These are phyloP conservation scores for Epichloe baconii DNA, from an alignment of 2,329 filamentous ascomycete species.

Conservation along the genomic window DNA sequence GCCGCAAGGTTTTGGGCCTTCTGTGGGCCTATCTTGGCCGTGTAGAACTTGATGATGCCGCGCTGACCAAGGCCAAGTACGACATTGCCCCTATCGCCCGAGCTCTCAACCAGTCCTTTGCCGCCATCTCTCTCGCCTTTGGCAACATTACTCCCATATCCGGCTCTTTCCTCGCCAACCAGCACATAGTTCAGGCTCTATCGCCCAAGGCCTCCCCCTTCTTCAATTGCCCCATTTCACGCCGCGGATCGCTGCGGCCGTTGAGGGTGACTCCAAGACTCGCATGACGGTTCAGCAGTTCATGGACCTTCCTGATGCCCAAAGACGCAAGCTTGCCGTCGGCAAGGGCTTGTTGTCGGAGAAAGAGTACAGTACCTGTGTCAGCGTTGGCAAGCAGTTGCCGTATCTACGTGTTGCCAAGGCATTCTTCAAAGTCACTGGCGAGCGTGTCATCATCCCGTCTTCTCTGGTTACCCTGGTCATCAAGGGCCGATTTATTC, in stretches of 20 bases:
- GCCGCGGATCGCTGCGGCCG: constrained; percentile 46
- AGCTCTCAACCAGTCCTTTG: constrained; percentile 73
- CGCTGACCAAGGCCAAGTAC: constrained; percentile 74
- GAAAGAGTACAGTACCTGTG: constrained; percentile 61
- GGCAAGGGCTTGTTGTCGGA: constrained; percentile 59
- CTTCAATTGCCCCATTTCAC: constrained; percentile 86
- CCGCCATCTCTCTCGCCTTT: constrained; percentile 76
- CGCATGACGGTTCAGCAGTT: constrained; percentile 76
- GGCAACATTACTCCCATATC: constrained; percentile 72
- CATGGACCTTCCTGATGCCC: constrained; percentile 67
- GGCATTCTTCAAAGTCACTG: constrained; percentile 96
- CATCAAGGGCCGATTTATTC: constrained; percentile 87
- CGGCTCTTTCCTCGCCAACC: constrained; percentile 67
- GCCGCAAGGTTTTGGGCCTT: constrained; percentile 76
- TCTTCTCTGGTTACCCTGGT: constrained; percentile 88
- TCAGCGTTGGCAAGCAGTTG: constrained; percentile 69
- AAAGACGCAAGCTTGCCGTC: constrained; percentile 59
- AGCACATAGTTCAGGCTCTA: constrained; percentile 82
- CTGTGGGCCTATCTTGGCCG: constrained; percentile 93
- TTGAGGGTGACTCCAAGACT: constrained; percentile 62
- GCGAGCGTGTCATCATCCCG: constrained; percentile 85
- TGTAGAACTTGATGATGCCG: constrained; percentile 66
- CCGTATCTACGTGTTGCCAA: constrained; percentile 76
- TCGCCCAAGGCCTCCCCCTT: constrained; percentile 69
- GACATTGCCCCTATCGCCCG: constrained; percentile 80